Conservation (phyloP, 768 basidiomycete genomes). For the Pilatotrama ljubarskyi region DNA sequence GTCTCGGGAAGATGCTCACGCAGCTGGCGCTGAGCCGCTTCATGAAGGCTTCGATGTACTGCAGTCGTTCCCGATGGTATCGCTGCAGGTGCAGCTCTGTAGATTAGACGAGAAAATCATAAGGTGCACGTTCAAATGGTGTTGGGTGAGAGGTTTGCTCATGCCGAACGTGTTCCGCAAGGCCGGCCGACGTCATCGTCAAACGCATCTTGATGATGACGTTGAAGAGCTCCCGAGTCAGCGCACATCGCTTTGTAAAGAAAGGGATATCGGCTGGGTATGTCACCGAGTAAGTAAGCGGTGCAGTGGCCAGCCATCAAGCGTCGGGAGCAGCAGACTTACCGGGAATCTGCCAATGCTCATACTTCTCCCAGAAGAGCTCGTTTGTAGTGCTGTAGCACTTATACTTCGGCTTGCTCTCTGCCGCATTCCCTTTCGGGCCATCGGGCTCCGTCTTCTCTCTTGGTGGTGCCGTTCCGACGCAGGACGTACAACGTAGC, state of each 20-base stretch:
- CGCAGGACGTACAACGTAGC: conserved; percentile 19
- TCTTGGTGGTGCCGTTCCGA: not conserved
- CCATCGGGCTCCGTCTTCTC: no score
- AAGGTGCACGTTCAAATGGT: not conserved
- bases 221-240: conserved; percentile 28
- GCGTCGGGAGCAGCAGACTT: not conserved
- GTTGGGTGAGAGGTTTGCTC: not conserved
- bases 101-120: no score
- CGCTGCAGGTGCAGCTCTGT: not conserved
- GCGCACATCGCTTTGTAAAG: conserved; percentile 25
- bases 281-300: not conserved
- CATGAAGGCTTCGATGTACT: not conserved
- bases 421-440: no score
- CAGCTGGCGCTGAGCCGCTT: not conserved
- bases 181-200: conserved; percentile 20
- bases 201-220: conserved; percentile 28
- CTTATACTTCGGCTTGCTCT: not conserved
- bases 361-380: conserved; percentile 24
- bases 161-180: conserved; percentile 29
- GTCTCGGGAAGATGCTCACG: no score
- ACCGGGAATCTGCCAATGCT: conserved; percentile 27
- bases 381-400: conserved; percentile 23
- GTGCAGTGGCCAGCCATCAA: no score
- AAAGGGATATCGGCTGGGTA: conserved; percentile 21
- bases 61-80: not conserved